These are phyloP conservation scores for Neocallimastix lanati DNA, from an alignment of 192 early-diverging fungal species.

Conservation along the genomic window DNA sequence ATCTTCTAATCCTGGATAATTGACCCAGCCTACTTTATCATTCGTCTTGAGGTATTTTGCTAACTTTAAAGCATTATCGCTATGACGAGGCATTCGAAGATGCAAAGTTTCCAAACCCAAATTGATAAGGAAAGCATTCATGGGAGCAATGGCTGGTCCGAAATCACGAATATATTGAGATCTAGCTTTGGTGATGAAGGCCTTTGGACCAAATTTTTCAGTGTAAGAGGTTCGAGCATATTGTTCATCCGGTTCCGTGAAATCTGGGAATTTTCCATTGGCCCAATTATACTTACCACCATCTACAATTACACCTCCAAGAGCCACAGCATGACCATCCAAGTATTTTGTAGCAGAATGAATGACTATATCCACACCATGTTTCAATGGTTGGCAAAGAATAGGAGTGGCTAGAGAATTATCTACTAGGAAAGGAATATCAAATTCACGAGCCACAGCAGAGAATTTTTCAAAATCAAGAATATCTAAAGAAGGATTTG, in stretches of 20 bases:
- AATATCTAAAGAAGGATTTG: not conserved
- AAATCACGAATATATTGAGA: not conserved
- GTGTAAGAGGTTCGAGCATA: not conserved
- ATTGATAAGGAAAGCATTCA: slow-evolving; percentile 1
- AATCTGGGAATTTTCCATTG: not conserved
- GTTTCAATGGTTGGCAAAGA: not conserved
- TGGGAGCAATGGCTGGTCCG: not conserved
- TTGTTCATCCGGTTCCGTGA: not conserved
- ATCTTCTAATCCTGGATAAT: not conserved
- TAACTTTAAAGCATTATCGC: not conserved
- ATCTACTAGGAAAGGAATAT: not conserved
- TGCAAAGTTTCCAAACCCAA: not conserved
- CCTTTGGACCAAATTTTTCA: not conserved
- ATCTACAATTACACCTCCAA: slow-evolving; percentile 1
- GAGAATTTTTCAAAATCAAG: not conserved
- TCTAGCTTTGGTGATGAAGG: not conserved
- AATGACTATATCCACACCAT: not conserved
- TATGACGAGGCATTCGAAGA: not conserved
- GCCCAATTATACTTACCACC: not conserved
- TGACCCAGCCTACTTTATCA: not conserved
- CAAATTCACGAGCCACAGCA: not conserved
- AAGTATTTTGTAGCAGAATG: not conserved
- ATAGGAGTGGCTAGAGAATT: slow-evolving; percentile 1
- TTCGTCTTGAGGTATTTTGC: not conserved
- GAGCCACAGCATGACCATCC: not conserved